Evolutionary conservation across 1,284 basidiomycete genomes (phyloP).

Genomic region (Kwoniella shivajii): DNA sequence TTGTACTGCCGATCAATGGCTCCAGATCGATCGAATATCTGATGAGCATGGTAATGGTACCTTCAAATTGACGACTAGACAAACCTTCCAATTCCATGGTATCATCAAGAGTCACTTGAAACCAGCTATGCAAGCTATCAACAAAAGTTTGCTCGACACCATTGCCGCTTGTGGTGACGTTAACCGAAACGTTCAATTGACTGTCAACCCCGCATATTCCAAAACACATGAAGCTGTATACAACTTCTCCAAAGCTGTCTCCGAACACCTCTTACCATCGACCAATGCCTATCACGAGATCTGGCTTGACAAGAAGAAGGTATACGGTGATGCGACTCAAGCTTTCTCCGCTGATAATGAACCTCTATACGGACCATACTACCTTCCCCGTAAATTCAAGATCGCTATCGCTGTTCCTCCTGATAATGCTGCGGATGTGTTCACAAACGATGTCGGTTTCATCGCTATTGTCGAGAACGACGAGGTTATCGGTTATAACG

Average conservation of each 20-base stretch:
- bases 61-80: constrained; percentile 95
- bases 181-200: constrained; percentile 87
- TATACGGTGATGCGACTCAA: constrained; percentile 85
- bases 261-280: constrained; percentile 82
- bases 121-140: constrained; percentile 94
- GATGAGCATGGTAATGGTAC: constrained; percentile 93
- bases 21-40: constrained; percentile 91
- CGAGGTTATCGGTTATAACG: constrained; percentile 83
- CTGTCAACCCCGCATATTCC: constrained; percentile 85
- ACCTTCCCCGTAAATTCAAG: constrained; percentile 98
- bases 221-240: constrained; percentile 82
- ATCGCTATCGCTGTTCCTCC: constrained; percentile 95
- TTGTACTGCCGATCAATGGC: constrained; percentile 88
- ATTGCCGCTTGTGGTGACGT: constrained; percentile 98
- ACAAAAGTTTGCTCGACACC: constrained; percentile 87
- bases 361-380: constrained; percentile 95
- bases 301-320: constrained; percentile 95
- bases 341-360: constrained; percentile 69
- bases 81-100: constrained; percentile 99
- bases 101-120: constrained; percentile 95
- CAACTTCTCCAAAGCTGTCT: constrained; percentile 82
- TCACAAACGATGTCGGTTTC: constrained; percentile 93
- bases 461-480: constrained; percentile 85
- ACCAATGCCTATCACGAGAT: constrained; percentile 98
- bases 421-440: constrained; percentile 94